Base-by-base conservation (phyloP, 139 green algal species). In the Chlamydomonas sp. region DNA sequence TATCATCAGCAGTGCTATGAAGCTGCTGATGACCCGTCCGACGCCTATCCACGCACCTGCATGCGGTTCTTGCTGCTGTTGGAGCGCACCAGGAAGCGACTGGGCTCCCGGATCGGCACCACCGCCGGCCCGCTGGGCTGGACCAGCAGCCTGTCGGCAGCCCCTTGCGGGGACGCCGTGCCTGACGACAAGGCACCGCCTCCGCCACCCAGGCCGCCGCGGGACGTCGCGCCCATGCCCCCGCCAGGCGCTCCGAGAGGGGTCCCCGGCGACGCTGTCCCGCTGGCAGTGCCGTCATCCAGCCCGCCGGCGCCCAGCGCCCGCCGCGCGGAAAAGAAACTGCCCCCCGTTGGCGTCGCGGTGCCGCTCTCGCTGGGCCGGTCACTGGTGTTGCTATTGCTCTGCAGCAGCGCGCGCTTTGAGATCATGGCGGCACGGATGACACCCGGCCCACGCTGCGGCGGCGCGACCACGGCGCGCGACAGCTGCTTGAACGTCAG, bases 401-500 rank as follows among this genome's bases (percentile, higher is more conserved):
- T 58, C 12, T n/a, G 10, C 68, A 78, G 60, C 63, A 86, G 60
- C 68, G 17, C 78, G 59, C 80, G 80, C 68, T 69, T 68, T 18
- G 59, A 71, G 80, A 78, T 69, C 68, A 86, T 69, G 16, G 80
- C 80, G 9, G 80, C 80, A 18, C 80, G 68, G 0, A 86, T 20
- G 71, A 20, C 68, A 1, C 68, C 69, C 0, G 67, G 8, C 6
- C 18, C 7, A 49, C 69, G 80, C 80, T 63, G 64, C 67, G 80
- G 58, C 57, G 80, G 80, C 68, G 80, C 80, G 17, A 86, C 80
- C 59, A 86, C 80, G 3, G 80, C 80, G 1, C 80, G 68, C 1
- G 80, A 86, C 1, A 86, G 69, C 67, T 86, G 80, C 68, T 78
- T 78, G 67, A 86, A 78, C 5, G 80, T 86, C 64, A 86, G 18